Percentiles rank a stretch among this genome's conserved stretches.
phyloP scores from a whole-genome alignment of 345 rosid species.

The Linum tenue region DNA sequence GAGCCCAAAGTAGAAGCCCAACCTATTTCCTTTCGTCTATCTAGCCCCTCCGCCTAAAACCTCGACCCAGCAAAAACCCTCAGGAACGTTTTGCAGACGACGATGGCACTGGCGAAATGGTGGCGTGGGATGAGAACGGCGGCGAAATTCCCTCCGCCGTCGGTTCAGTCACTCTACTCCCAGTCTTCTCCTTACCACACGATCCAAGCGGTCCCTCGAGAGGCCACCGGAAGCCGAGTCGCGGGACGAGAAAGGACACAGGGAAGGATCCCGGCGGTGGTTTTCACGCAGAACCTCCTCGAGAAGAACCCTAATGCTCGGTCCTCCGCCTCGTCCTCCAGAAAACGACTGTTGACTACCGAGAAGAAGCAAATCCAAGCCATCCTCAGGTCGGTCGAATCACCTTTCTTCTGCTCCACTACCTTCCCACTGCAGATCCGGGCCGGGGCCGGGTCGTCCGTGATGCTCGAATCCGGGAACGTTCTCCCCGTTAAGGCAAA shows the following conservation, averaged over 20 bases:
- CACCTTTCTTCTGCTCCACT: conserved; percentile 71
- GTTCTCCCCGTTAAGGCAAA: conserved; percentile 76
- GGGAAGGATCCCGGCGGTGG: conserved; percentile 78
- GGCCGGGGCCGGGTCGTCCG: conserved; percentile 65
- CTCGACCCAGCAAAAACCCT: too few species aligned
- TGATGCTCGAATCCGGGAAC: conserved; percentile 60
- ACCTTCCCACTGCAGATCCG: conserved; percentile 70
- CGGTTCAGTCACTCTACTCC: conserved; percentile 12
- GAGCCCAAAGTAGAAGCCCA: too few species aligned
- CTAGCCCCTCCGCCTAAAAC: too few species aligned
- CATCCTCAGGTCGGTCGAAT: conserved; percentile 34
- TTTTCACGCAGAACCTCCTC: conserved; percentile 46
- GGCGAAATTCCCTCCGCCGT: conserved; percentile 12
- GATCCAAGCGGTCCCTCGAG: conserved; percentile 73
- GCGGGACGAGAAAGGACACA: conserved; percentile 52
- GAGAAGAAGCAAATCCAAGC: conserved; percentile 68
- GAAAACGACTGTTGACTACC: conserved; percentile 58
- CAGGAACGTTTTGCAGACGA: neutral
- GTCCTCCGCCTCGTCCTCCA: conserved; percentile 20
- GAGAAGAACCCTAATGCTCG: conserved; percentile 28
- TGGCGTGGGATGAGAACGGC: conserved; percentile 43
- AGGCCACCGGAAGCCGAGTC: conserved; percentile 48
- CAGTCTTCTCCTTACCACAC: conserved; percentile 37
- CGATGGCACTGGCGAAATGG: conserved; percentile 31
- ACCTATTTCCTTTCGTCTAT: too few species aligned